Evolutionary conservation across 495 filamentous ascomycete genomes (phyloP).

Genomic region (Hypoxylon intermedium): DNA sequence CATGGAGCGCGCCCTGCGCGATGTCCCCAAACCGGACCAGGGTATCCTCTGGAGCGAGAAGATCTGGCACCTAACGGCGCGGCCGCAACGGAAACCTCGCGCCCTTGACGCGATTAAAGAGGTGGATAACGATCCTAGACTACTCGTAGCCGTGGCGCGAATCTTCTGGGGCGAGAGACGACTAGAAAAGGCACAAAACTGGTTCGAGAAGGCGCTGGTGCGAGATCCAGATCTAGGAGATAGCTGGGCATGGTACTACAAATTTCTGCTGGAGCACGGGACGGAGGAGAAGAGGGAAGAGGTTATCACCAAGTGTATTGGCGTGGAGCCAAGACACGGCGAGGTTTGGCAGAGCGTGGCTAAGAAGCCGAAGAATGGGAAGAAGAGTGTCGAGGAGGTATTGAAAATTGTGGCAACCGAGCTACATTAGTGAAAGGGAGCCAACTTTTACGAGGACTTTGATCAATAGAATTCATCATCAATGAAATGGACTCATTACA

Average conservation of each 20-base stretch:
- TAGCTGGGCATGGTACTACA: conserved; percentile 98
- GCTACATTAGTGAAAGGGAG: conserved; percentile 41
- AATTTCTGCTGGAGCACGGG: conserved; percentile 89
- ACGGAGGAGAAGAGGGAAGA: conserved; percentile 89
- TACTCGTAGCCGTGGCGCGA: conserved; percentile 70
- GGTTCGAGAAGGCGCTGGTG: conserved; percentile 95
- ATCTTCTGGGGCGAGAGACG: conserved; percentile 70
- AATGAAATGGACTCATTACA: too few relatives aligned
- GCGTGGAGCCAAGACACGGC: conserved; percentile 86
- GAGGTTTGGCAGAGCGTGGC: conserved; percentile 88
- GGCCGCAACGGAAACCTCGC: conserved; percentile 88
- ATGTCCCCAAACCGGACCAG: conserved; percentile 75
- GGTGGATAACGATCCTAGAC: conserved; percentile 85
- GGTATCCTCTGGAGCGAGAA: conserved; percentile 91
- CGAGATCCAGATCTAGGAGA: conserved; percentile 87
- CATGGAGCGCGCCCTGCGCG: conserved; percentile 92
- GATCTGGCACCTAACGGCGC: conserved; percentile 90
- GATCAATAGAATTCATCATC: too few relatives aligned
- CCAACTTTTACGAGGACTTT: too few relatives aligned
- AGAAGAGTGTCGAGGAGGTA: conserved; percentile 77
- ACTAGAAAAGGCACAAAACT: conserved; percentile 88
- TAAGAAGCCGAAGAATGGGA: conserved; percentile 83
- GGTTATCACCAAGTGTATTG: conserved; percentile 74
- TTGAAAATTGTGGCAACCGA: conserved; percentile 73
- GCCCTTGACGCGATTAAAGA: conserved; percentile 95